A percentile compares a stretch with the other conserved stretches of the same genome.
phyloP scores from a whole-genome alignment of 148 eudicot genomes.

The Rhododendron henanense region DNA sequence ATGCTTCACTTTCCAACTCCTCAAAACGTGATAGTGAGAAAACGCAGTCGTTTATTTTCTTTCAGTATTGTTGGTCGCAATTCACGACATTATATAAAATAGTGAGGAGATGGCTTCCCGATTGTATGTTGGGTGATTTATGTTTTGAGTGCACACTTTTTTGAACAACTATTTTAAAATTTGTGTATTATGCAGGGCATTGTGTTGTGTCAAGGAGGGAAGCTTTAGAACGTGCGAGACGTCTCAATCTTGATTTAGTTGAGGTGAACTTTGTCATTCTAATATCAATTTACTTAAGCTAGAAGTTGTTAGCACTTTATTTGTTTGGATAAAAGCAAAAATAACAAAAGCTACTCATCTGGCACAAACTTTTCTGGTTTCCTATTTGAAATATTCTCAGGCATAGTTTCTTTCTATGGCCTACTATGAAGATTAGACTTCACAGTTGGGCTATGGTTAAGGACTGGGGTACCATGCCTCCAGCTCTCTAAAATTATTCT shows the following conservation, averaged over 20 bases:
- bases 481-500: neutral
- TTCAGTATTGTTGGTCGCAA: neutral
- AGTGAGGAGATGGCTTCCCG: neutral
- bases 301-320: neutral
- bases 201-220: constrained; percentile 39
- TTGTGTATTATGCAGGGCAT: constrained; percentile 48
- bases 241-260: constrained; percentile 55
- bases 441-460: neutral
- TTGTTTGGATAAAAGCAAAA: neutral
- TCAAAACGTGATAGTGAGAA: neutral
- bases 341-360: neutral
- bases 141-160: neutral
- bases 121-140: neutral
- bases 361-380: neutral
- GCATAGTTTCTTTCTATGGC: neutral
- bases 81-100: neutral
- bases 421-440: neutral
- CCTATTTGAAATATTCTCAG: neutral
- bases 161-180: neutral
- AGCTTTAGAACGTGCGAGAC: constrained; percentile 55
- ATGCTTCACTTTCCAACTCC: neutral
- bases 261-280: constrained; percentile 47
- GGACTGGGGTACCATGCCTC: neutral
- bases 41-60: neutral
- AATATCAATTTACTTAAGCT: neutral